Evolutionary conservation across 2,329 filamentous ascomycete species (phyloP), one percentile per base, ranked within the genome.

Genomic region (Sclerotinia glacialis): DNA sequence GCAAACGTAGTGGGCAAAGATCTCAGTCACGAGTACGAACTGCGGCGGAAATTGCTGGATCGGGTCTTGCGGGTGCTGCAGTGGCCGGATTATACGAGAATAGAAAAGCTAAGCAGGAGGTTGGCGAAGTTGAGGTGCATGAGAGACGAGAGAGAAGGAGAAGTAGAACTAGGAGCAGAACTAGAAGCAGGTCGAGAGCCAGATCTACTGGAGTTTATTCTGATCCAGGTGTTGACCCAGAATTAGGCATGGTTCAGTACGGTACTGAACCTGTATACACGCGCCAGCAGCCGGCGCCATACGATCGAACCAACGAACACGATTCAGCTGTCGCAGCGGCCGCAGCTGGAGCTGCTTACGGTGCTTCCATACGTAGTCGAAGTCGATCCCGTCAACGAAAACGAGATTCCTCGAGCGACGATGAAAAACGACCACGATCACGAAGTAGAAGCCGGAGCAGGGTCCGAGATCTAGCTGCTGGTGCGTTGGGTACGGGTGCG

Each of bases 201-300:
- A 83, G 81, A 78, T 85, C 84, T 71, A 73, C 73, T 67, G 78
- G 76, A 76, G 76, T 75, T 73, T 78, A 81, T 78, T 81, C 81
- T 73, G 81, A 83, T 77, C 78, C 79, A 75, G 78, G 78, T 71
- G 70, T 74, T 87, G 85, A 88, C 85, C 83, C 82, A 80, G 85
- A 87, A 79, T 80, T 88, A 86, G 86, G 85, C 79, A 82, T 88
- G 82, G 85, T 89, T 83, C 84, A 88, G 77, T 89, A 89, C 80
- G 86, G 86, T 72, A 81, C 79, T 75, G 81, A 83, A 71, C 85
- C 86, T 72, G 80, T 89, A 70, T 78, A 78, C 71, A 80, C 80
- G 71, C 77, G 73, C 62, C 68, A 72, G 59, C 65, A 70, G 62
- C 71, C 70, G 70, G 73, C 72, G 71, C 76, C 71, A 53, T 73